phyloP scores from a whole-genome alignment of 805 yeast species.

The Tanozyma kutaoensis region DNA sequence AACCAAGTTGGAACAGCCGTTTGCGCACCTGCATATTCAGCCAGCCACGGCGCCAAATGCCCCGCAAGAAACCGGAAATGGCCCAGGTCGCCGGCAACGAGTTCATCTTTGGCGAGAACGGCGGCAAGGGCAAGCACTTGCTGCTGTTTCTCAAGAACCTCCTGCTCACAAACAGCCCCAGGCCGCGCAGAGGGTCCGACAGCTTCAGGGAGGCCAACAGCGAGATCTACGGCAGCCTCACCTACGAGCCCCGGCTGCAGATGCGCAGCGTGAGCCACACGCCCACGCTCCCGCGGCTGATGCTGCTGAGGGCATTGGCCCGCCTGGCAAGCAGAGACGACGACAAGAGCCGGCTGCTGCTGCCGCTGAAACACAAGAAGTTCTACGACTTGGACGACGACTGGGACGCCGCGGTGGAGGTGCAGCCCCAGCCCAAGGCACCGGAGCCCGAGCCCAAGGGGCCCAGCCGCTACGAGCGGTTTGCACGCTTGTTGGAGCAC shows the following conservation, averaged over 20 bases:
- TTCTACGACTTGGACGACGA: slow-evolving; percentile 65
- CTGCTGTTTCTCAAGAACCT: slow-evolving; percentile 36
- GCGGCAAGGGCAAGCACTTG: slow-evolving; percentile 52
- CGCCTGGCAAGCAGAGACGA: no score
- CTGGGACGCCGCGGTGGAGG: slow-evolving; percentile 51
- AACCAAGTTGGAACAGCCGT: no score
- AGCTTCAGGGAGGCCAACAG: slow-evolving; percentile 16
- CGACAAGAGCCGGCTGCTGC: no score
- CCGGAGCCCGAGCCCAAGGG: slow-evolving; percentile 27
- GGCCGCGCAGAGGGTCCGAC: slow-evolving; percentile 4
- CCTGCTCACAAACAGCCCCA: slow-evolving; percentile 15
- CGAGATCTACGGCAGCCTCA: slow-evolving; percentile 24
- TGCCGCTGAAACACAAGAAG: no score
- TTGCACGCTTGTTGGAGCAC: slow-evolving; percentile 46
- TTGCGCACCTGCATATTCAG: no score
- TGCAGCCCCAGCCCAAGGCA: slow-evolving; percentile 1
- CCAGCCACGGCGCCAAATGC: no score
- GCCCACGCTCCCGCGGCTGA: no score
- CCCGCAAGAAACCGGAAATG: slow-evolving; percentile 31
- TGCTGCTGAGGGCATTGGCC: no score
- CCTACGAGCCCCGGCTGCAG: slow-evolving; percentile 7
- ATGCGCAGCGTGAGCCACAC: no score
- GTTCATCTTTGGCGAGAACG: slow-evolving; percentile 54
- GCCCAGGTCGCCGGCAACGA: slow-evolving; percentile 36
- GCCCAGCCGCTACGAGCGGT: slow-evolving; percentile 43